Base-by-base conservation (phyloP, 495 filamentous ascomycete species). In the Aspergillus bertholletiae region DNA sequence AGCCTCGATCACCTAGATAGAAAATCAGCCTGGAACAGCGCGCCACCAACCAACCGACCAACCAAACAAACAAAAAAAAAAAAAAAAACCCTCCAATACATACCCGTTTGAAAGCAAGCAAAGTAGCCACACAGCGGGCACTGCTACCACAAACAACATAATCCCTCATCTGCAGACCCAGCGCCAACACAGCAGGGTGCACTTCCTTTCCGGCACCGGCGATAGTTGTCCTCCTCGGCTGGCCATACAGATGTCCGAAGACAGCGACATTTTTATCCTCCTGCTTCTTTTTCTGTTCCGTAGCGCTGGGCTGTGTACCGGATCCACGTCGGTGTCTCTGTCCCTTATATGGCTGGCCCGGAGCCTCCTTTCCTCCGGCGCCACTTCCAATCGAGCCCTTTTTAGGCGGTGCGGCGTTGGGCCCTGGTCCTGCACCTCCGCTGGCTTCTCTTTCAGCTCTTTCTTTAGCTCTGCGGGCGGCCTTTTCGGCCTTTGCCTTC, bases 61-160 rank as follows among this genome's bases (percentile, higher is more conserved):
- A 44, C 50, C 54, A n/a, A n/a, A n/a, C n/a, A n/a, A n/a, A n/a
- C n/a, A n/a, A n/a, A n/a, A n/a, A n/a, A n/a, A n/a, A n/a, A n/a
- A n/a, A n/a, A n/a, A n/a, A n/a, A n/a, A n/a, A n/a, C n/a, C n/a
- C n/a, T n/a, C n/a, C n/a, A n/a, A n/a, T n/a, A 76, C 79, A 61
- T 73, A 94, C 91, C 70, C 87, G 81, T 70, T 94, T 94, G 63
- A 98, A 96, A 5, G 88, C 91, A 55, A 94, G 72, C 44, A 98
- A 66, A 50, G 89, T 97, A 15, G 90, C 88, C 52, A 96, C 84
- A 61, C 93, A 89, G 46, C 94, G 83, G 15, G 90, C 88, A 65
- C 86, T 96, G 63, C 90, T 95, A 37, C 96, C 95, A 58, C 89
- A 92, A 46, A 98, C 82, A 6, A 84, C 80, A 72, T 96, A 96